Evolutionary conservation across 495 filamentous ascomycete species (phyloP).

Genomic region (Penicillium lividum): DNA sequence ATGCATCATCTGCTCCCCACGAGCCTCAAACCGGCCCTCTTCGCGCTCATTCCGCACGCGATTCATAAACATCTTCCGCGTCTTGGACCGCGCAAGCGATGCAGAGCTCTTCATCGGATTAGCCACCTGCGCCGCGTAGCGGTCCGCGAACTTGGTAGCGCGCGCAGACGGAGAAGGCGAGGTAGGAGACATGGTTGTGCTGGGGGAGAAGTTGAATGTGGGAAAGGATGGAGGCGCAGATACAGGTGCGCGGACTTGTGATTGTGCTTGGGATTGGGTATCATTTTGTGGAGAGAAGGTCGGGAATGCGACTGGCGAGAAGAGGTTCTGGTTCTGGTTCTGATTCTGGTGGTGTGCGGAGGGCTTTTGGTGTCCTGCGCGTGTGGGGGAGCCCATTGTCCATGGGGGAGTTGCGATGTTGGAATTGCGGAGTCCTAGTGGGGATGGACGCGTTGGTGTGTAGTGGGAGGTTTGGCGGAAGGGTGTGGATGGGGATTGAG

Average conservation of each 20-base stretch:
- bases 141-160: slow-evolving; percentile 28
- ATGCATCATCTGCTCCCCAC: slow-evolving; percentile 73
- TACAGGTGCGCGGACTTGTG: slow-evolving; percentile 9
- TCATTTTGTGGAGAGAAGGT: slow-evolving; percentile 22
- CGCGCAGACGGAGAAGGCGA: slow-evolving; percentile 19
- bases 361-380: not conserved
- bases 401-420: slow-evolving; percentile 33
- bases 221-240: not conserved
- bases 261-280: slow-evolving; percentile 7
- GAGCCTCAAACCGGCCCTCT: slow-evolving; percentile 63
- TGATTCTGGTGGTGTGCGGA: slow-evolving; percentile 11
- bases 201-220: slow-evolving; percentile 1
- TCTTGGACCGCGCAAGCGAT: slow-evolving; percentile 32
- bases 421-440: slow-evolving; percentile 42
- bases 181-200: slow-evolving; percentile 11
- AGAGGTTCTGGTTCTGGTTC: slow-evolving; percentile 12
- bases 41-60: slow-evolving; percentile 74
- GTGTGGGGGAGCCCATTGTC: slow-evolving; percentile 26
- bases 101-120: slow-evolving; percentile 29
- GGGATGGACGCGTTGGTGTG: slow-evolving; percentile 54
- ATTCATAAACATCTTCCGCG: slow-evolving; percentile 67
- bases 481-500: slow-evolving; percentile 40
- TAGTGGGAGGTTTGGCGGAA: slow-evolving; percentile 39
- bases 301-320: slow-evolving; percentile 14
- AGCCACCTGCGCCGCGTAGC: slow-evolving; percentile 30